A percentile compares a stretch with the other conserved stretches of the same genome.
phyloP scores from a whole-genome alignment of 2,329 filamentous ascomycete species.

The Monilinia polystroma region DNA sequence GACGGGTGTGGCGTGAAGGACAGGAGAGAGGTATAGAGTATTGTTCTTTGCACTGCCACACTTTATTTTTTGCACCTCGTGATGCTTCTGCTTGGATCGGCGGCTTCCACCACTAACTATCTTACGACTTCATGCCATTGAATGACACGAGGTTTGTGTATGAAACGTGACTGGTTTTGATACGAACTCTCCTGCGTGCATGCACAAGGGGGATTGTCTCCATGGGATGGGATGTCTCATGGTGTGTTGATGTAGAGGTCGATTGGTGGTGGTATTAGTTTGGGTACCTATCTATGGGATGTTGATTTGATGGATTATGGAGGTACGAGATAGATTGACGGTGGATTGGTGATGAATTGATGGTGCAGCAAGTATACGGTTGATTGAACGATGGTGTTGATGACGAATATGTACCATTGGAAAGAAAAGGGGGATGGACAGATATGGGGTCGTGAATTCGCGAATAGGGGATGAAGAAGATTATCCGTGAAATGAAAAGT shows the following conservation, averaged over 20 bases:
- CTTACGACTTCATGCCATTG: conserved; percentile 21
- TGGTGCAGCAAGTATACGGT: no score
- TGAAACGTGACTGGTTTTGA: not conserved
- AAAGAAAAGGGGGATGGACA: not conserved
- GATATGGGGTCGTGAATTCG: not conserved
- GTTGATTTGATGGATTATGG: not conserved
- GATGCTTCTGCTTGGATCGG: conserved; percentile 25
- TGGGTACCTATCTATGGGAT: not conserved
- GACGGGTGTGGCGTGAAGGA: not conserved
- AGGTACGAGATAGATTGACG: no score
- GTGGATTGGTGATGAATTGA: no score
- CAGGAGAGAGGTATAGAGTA: not conserved
- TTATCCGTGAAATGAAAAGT: not conserved
- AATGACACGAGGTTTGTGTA: conserved; percentile 8
- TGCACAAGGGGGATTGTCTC: not conserved
- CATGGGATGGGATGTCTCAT: no score
- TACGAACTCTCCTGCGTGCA: conserved; percentile 4
- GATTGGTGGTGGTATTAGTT: not conserved
- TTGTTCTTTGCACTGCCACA: conserved; percentile 21
- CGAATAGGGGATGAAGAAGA: conserved; percentile 12
- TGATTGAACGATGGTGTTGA: not conserved
- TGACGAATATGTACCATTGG: not conserved
- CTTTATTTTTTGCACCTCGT: conserved; percentile 29
- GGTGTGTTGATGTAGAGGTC: no score
- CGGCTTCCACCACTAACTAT: conserved; percentile 9